Evolutionary conservation across 306 rosid species (phyloP), one percentile per base, ranked within the genome.

Genomic region (Hippophae tibetana): DNA sequence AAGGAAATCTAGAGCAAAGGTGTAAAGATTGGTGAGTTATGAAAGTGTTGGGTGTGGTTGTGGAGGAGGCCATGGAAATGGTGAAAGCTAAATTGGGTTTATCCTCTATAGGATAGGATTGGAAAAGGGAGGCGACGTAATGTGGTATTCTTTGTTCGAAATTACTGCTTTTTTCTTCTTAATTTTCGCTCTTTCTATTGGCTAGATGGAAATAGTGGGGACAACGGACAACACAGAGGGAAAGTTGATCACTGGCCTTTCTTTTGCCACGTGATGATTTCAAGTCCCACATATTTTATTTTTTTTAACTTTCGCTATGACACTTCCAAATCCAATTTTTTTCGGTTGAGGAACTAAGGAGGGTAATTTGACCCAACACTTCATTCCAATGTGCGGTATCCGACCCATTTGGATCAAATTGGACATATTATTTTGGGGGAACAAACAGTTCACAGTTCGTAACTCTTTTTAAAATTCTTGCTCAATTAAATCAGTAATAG

Each of bases 41-140:
- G 67, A 68, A 40, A 71, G 84, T 5, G 71, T 62, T 7, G 62
- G 78, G 2, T 57, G 68, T 23, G 12, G 38, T 31, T 31, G 38
- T 4, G 38, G 38, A 31, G 67, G 83, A 61, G 59, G 95, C 90
- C 95, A 87, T 90, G 23, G 47, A 38, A 56, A 46, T 58, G 54
- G 40, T 89, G 84, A 79, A 81, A 31, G 38, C 38, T 31, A 31
- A 31, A 31, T 31, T 31, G 38, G 87, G 43, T 74, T 25, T 54
- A 8, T 25, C 9, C 12, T 31, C 42, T 18, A 9, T 63, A 56
- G 14, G 6, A 61, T 47, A n/a, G 7, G 46, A 25, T 8, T 2
- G 62, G 51, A 42, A 9, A 48, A 61, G 55, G 56, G 66, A 8
- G 10, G 5, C 13, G 26, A 13, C 27, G 10, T 57, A 0, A 6